Base-by-base conservation (phyloP, 73 alveolate genomes). In the Effrenium voratum region DNA sequence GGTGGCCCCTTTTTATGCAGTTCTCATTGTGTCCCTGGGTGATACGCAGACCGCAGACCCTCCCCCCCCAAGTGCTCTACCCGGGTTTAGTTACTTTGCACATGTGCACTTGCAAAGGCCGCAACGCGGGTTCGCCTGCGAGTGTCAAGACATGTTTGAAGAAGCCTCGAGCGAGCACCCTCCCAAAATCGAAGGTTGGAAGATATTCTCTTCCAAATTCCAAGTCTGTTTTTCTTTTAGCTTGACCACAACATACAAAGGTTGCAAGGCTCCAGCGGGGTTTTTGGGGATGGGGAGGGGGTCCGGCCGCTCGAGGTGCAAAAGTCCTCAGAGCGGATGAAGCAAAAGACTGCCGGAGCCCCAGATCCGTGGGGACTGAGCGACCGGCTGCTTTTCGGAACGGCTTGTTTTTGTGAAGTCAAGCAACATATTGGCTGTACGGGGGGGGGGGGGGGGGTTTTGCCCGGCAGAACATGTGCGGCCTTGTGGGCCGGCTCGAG, bases 231-330 rank as follows among this genome's bases (percentile, higher is more conserved):
- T 75, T 36, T 36, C 40, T 52, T 19, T 19, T 52, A 52, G 8
- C 19, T 52, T 52, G 8, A 52, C 19, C 19, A 12, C 26, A 8
- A 5, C 8, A 8, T 36, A 63, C 40, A 8, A 22, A 13, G 57
- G 8, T 36, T 6, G 57, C 19, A 55, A 76, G 86, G 86, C 43
- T 76, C n/a, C n/a, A n/a, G n/a, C n/a, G n/a, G n/a, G n/a, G n/a
- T n/a, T n/a, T n/a, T n/a, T n/a, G n/a, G n/a, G n/a, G n/a, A n/a
- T n/a, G n/a, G n/a, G n/a, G n/a, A n/a, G n/a, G n/a, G n/a, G n/a
- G n/a, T n/a, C n/a, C n/a, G n/a, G n/a, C n/a, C n/a, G n/a, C n/a
- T 60, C 40, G 47, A 70, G 81, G 81, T 70, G 81, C 93, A 84
- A 44, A 38, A 66, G 60, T 84, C 93, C 32, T 84, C 93, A 13